Conservation (phyloP, 208 protist genomes). For the Leishmania gerbilli region DNA sequence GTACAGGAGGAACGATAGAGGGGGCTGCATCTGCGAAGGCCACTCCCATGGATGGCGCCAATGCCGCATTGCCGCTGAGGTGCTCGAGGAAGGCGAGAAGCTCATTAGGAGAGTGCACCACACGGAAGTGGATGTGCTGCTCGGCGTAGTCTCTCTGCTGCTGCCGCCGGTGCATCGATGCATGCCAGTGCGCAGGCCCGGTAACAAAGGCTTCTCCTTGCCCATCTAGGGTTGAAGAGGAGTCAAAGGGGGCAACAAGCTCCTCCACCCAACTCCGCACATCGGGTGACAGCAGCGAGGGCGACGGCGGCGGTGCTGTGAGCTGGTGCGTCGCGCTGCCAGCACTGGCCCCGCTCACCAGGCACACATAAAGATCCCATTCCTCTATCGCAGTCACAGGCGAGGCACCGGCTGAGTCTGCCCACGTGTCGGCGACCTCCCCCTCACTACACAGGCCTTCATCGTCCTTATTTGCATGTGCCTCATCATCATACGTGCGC, state of each 20-base stretch:
- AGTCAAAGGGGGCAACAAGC: background rate
- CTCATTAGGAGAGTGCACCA: conserved; percentile 36
- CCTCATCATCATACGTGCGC: background rate
- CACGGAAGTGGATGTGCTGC: conserved; percentile 34
- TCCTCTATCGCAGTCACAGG: conserved; percentile 5
- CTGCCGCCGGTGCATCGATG: background rate
- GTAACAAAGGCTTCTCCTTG: background rate
- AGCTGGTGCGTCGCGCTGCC: background rate
- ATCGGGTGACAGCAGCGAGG: background rate
- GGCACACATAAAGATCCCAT: conserved; percentile 37
- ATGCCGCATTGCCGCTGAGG: conserved; percentile 3
- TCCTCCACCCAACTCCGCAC: background rate
- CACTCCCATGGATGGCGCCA: background rate
- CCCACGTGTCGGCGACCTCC: background rate
- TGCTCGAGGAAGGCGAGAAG: conserved; percentile 34
- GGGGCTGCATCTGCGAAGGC: background rate
- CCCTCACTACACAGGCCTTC: background rate
- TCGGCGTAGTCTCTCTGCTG: conserved; percentile 28
- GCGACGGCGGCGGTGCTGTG: background rate
- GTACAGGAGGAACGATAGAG: background rate
- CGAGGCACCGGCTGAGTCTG: background rate
- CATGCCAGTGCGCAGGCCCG: background rate
- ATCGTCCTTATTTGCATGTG: background rate
- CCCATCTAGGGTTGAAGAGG: background rate
- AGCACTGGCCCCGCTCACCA: conserved; percentile 9